Percentiles rank a stretch among this genome's conserved stretches.
phyloP scores from a whole-genome alignment of 768 basidiomycete genomes.

The Cystobasidium tubakii region DNA sequence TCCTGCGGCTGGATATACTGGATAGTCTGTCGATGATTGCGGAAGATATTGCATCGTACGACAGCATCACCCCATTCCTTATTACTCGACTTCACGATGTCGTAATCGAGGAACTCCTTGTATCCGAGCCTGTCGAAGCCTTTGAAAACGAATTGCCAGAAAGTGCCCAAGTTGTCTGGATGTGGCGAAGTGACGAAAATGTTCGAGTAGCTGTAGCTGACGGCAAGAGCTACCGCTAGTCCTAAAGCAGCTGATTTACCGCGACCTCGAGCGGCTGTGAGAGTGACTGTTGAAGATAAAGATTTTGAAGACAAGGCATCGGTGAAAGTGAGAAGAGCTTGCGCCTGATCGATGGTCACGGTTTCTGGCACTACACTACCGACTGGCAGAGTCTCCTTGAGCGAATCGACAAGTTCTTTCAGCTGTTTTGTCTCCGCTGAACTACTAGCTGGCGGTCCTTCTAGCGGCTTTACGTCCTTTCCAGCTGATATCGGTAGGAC shows the following conservation, averaged over 20 bases:
- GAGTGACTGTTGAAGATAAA: constrained; percentile 83
- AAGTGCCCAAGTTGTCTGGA: constrained; percentile 92
- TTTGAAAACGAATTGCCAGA: constrained; percentile 98
- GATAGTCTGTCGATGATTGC: constrained; percentile 88
- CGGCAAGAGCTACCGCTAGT: constrained; percentile 82
- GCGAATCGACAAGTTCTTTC: constrained; percentile 66
- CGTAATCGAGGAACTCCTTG: constrained; percentile 96
- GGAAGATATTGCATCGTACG: constrained; percentile 89
- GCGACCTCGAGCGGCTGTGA: constrained; percentile 89
- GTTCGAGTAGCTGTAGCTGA: constrained; percentile 90
- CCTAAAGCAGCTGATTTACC: constrained; percentile 97
- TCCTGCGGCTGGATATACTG: constrained; percentile 99
- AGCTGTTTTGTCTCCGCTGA: constrained; percentile 55
- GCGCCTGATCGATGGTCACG: constrained; percentile 85
- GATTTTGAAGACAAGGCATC: constrained; percentile 84
- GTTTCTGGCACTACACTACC: constrained; percentile 84
- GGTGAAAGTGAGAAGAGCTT: constrained; percentile 87
- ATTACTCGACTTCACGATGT: constrained; percentile 92
- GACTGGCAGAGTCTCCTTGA: constrained; percentile 76
- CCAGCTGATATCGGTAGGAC: constrained; percentile 91
- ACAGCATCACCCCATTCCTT: constrained; percentile 91
- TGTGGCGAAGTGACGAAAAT: constrained; percentile 96
- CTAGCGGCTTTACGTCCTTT: constrained; percentile 75
- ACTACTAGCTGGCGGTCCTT: constrained; percentile 39
- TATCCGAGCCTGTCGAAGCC: constrained; percentile 90